Base-by-base conservation (phyloP, 2,329 filamentous ascomycete genomes). In the Botrytis fragariae region DNA sequence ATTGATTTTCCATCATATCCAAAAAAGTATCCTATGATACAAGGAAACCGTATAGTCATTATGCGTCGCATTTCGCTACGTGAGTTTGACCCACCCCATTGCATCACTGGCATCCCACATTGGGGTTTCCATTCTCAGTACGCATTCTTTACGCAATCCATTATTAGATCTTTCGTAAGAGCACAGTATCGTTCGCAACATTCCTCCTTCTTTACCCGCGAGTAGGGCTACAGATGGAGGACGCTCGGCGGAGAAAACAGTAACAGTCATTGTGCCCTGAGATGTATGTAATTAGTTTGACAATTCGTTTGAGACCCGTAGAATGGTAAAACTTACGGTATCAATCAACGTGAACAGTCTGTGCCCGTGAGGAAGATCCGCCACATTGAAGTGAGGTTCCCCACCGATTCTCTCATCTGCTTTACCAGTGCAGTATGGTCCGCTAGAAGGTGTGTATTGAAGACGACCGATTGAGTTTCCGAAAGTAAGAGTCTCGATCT, bases 181-280 rank as follows among this genome's bases (percentile, higher is more conserved):
- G 51, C 79, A 82, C 18, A 81, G 60, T 20, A 82, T 76, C 1
- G 79, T 77, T 12, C 80, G 77, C 51, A 80, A 51, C 80, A 81
- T 82, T 2, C 81, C 81, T 4, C 80, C 80, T 72, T 82, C 80
- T 29, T 78, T 78, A 10, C 80, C 81, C 48, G 77, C 79, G 18
- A 82, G 72, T 61, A 82, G 71, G 2, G 79, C 80, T 4, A 81
- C 80, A 0, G 78, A 78, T 4, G 81, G 81, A 22, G 80, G 80
- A 44, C 80, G 77, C 69, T 78, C 77, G 2, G 81, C 79, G n/a
- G 77, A 74, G 64, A 82, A 80, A n/a, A 82, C 76, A 9, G 76
- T 80, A 16, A 82, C 80, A 10, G 76, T 80, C 68, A 75, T 35
- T 45, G 65, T 74, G 3, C 70, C 70, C 65, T 74, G 16, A 48